Evolutionary conservation across 768 basidiomycete species (phyloP).

Genomic region (Boletus subparvulus): DNA sequence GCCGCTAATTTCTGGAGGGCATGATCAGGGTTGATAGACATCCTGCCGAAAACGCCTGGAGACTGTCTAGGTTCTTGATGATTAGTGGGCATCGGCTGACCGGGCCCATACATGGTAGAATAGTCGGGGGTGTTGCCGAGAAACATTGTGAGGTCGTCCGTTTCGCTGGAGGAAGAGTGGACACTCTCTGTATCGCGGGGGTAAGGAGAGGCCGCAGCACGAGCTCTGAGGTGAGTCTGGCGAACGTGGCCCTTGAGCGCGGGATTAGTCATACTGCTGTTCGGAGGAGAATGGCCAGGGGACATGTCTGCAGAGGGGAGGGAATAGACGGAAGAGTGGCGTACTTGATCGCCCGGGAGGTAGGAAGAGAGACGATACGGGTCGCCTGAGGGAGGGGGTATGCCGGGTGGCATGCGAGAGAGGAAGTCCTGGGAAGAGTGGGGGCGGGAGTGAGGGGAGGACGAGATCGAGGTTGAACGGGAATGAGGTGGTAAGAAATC

Average conservation of each 20-base stretch:
- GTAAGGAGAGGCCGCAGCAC: conserved; percentile 81
- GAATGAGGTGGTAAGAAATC: conserved; percentile 76
- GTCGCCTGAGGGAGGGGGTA: conserved; percentile 62
- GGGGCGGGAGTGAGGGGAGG: conserved; percentile 69
- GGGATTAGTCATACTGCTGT: conserved; percentile 70
- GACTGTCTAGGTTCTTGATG: conserved; percentile 54
- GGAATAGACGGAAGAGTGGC: conserved; percentile 46
- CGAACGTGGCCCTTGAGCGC: conserved; percentile 77
- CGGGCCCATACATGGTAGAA: conserved; percentile 59
- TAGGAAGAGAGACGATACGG: conserved; percentile 64
- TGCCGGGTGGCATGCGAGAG: conserved; percentile 49
- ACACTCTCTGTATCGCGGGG: conserved; percentile 84
- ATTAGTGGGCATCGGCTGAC: conserved; percentile 39
- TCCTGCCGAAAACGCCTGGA: conserved; percentile 71
- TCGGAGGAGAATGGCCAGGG: conserved; percentile 67
- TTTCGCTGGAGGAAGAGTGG: conserved; percentile 84
- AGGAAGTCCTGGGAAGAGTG: conserved; percentile 73
- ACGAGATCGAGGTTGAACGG: conserved; percentile 76
- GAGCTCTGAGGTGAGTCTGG: conserved; percentile 74
- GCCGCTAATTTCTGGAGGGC: conserved; percentile 83
- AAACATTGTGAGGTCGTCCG: conserved; percentile 85
- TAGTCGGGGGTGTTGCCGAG: conserved; percentile 62
- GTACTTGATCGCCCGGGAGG: conserved; percentile 44
- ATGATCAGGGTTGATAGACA: conserved; percentile 75
- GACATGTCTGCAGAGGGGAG: conserved; percentile 42